These are phyloP conservation scores for Calonectria henricotiae DNA, from an alignment of 2,329 filamentous ascomycete genomes.

Conservation along the genomic window DNA sequence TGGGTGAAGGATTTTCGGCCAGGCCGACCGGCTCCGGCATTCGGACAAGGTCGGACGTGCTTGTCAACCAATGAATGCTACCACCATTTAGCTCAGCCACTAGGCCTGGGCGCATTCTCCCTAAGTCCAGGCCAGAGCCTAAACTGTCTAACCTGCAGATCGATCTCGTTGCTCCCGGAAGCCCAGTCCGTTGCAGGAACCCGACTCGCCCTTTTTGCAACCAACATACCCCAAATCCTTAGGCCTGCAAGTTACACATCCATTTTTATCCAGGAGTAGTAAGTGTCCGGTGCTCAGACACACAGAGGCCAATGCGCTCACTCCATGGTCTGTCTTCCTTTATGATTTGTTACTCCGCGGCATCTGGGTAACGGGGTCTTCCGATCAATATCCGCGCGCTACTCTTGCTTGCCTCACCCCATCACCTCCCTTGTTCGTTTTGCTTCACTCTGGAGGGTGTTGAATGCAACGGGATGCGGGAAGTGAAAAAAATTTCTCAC, in stretches of 20 bases:
- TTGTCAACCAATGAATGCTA: constrained; percentile 44
- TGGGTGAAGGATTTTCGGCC: constrained; percentile 45
- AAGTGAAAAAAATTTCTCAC: constrained; percentile 23
- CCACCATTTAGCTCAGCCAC: constrained; percentile 46
- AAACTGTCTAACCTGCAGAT: constrained; percentile 32
- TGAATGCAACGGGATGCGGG: constrained; percentile 14
- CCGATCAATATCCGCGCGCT: constrained; percentile 4
- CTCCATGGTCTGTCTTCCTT: neutral
- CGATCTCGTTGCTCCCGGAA: constrained; percentile 35
- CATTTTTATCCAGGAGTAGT: constrained; percentile 6
- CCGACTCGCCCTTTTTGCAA: constrained; percentile 29
- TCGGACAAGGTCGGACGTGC: constrained; percentile 42
- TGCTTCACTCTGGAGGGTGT: constrained; percentile 7
- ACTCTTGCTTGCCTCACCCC: neutral
- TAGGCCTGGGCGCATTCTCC: constrained; percentile 21
- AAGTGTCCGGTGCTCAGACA: constrained; percentile 15
- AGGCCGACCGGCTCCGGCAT: constrained; percentile 47
- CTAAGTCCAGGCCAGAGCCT: constrained; percentile 30
- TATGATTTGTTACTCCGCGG: constrained; percentile 26
- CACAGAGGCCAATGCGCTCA: constrained; percentile 3
- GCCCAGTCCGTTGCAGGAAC: constrained; percentile 31
- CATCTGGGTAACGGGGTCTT: constrained; percentile 15
- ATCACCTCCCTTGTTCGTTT: neutral
- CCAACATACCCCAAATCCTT: constrained; percentile 16
- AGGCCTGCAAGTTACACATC: constrained; percentile 11